phyloP scores from a whole-genome alignment of 257 asterid genomes.

The Ilex asprella region DNA sequence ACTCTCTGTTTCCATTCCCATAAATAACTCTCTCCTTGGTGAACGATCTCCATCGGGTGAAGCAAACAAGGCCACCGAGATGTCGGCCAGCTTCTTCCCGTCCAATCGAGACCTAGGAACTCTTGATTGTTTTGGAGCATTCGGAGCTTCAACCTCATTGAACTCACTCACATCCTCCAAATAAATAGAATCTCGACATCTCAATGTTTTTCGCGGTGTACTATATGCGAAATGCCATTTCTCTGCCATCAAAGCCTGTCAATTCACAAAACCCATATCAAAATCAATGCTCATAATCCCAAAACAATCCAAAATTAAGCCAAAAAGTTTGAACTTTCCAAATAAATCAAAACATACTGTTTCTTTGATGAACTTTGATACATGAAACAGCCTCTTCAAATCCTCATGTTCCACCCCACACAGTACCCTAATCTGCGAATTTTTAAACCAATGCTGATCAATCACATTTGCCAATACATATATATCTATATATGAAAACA shows the following conservation, averaged over 20 bases:
- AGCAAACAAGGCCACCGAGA: slow-evolving; percentile 53
- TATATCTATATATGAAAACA: neutral
- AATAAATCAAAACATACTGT: slow-evolving; percentile 32
- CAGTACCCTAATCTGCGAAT: slow-evolving; percentile 45
- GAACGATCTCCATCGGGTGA: slow-evolving; percentile 23
- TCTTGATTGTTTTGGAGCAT: slow-evolving; percentile 56
- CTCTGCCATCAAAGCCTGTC: slow-evolving; percentile 63
- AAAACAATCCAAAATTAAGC: neutral
- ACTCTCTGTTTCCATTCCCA: slow-evolving; percentile 20
- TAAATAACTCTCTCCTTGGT: slow-evolving; percentile 22
- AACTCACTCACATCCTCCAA: slow-evolving; percentile 14
- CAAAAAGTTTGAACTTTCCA: neutral
- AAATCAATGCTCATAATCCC: neutral
- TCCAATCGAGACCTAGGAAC: slow-evolving; percentile 31
- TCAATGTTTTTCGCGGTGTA: slow-evolving; percentile 53
- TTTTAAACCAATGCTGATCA: too few species aligned
- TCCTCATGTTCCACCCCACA: slow-evolving; percentile 89
- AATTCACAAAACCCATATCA: neutral
- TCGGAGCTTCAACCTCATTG: slow-evolving; percentile 39
- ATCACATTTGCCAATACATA: too few species aligned
- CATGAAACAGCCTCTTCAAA: slow-evolving; percentile 50
- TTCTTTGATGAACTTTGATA: slow-evolving; percentile 55
- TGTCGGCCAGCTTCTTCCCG: slow-evolving; percentile 42
- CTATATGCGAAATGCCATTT: slow-evolving; percentile 51
- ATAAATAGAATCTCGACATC: slow-evolving; percentile 13